Percentiles rank a stretch among this genome's conserved stretches.
phyloP scores from a whole-genome alignment of 306 rosid genomes.

The Luffa aegyptiaca region DNA sequence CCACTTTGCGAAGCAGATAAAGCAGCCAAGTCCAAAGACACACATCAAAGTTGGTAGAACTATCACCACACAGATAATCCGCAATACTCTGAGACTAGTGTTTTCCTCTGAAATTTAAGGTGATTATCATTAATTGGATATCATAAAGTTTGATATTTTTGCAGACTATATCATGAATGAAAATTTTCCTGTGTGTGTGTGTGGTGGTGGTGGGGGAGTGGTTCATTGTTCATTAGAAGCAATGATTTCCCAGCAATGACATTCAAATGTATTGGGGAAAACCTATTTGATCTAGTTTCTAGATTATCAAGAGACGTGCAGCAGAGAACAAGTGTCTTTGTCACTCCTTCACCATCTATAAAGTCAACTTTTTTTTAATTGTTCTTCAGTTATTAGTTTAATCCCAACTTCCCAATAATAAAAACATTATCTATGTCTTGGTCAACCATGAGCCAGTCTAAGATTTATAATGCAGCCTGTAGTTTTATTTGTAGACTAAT shows the following conservation, averaged over 20 bases:
- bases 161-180: background rate
- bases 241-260: background rate
- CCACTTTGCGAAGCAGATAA: conserved; percentile 22
- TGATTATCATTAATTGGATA: background rate
- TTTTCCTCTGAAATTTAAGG: conserved; percentile 2
- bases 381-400: background rate
- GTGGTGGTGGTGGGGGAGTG: background rate
- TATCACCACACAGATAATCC: conserved; percentile 38
- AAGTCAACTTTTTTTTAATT: background rate
- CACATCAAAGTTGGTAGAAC: conserved; percentile 32
- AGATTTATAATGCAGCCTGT: background rate
- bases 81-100: conserved; percentile 18
- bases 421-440: background rate
- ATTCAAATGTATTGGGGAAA: background rate
- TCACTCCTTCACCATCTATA: background rate
- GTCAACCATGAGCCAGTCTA: conserved; percentile 7
- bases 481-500: background rate
- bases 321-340: background rate
- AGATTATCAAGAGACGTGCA: background rate
- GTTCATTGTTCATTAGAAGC: too few relatives aligned
- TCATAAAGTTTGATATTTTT: background rate
- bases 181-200: background rate
- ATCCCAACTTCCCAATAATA: background rate
- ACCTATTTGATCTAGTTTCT: background rate
- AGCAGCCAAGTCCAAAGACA: conserved; percentile 30